phyloP scores from a whole-genome alignment of 1,284 basidiomycete genomes.

The Rhodotorula sp. region DNA sequence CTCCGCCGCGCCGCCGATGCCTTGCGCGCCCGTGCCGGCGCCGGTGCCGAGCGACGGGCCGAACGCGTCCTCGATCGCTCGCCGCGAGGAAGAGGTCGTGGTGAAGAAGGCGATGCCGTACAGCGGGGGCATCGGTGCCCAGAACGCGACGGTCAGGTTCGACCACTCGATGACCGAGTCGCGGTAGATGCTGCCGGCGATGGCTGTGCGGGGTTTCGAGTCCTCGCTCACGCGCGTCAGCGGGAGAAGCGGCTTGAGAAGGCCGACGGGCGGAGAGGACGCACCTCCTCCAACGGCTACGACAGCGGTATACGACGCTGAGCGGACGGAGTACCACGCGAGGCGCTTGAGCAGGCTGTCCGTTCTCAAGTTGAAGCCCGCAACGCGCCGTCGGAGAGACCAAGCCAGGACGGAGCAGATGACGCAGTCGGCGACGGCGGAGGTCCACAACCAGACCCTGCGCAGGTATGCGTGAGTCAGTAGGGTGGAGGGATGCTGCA shows the following conservation, averaged over 20 bases:
- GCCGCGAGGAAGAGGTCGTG: constrained; percentile 9
- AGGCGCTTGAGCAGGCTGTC: background rate
- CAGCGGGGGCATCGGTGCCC: constrained; percentile 1
- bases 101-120: constrained; percentile 22
- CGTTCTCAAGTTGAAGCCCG: background rate
- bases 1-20: no score
- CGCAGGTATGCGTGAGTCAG: background rate
- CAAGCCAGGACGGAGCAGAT: constrained; percentile 14
- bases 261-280: background rate
- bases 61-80: background rate
- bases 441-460: constrained; percentile 5
- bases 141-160: constrained; percentile 2
- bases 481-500: no score
- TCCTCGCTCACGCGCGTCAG: background rate
- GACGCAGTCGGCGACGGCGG: constrained; percentile 6
- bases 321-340: background rate
- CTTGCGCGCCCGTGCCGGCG: no score
- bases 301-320: background rate
- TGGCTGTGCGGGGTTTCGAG: background rate
- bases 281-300: background rate
- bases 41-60: no score
- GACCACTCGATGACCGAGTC: background rate
- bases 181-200: background rate
- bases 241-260: background rate
- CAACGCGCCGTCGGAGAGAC: constrained; percentile 1